These are phyloP conservation scores for Claviceps capensis DNA, from an alignment of 2,329 filamentous ascomycete species.

Conservation along the genomic window DNA sequence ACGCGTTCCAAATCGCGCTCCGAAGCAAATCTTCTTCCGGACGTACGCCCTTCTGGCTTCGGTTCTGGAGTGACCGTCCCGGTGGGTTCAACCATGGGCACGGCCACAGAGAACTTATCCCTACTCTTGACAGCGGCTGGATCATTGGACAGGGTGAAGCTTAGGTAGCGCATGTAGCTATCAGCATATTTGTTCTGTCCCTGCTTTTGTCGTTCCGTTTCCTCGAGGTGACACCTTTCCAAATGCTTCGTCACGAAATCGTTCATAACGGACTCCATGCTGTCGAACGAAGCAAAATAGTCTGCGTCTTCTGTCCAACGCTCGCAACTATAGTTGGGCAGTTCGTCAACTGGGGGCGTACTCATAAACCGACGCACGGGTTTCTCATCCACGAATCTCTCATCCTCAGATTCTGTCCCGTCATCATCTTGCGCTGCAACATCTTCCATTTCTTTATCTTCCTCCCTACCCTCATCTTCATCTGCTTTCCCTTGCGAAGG, in stretches of 20 bases:
- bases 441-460: not conserved
- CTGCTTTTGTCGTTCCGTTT: slow-evolving; percentile 24
- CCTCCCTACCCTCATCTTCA: not conserved
- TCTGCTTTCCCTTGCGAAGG: slow-evolving; percentile 24
- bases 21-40: slow-evolving; percentile 47
- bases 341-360: slow-evolving; percentile 40
- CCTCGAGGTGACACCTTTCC: slow-evolving; percentile 24
- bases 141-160: slow-evolving; percentile 42
- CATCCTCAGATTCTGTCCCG: slow-evolving; percentile 40
- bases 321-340: slow-evolving; percentile 33
- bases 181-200: slow-evolving; percentile 28
- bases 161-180: slow-evolving; percentile 38
- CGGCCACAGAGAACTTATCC: slow-evolving; percentile 34
- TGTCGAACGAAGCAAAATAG: slow-evolving; percentile 26
- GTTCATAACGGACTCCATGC: slow-evolving; percentile 25
- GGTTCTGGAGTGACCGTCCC: slow-evolving; percentile 34
- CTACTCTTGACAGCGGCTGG: slow-evolving; percentile 40
- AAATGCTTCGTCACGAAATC: slow-evolving; percentile 34
- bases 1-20: slow-evolving; percentile 63
- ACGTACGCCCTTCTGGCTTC: slow-evolving; percentile 41
- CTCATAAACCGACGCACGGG: slow-evolving; percentile 35
- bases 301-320: slow-evolving; percentile 35
- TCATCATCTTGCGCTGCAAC: slow-evolving; percentile 25
- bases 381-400: slow-evolving; percentile 35
- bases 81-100: slow-evolving; percentile 20